Evolutionary conservation across 2,329 filamentous ascomycete species (phyloP).

Genomic region (Penicillium sp.): DNA sequence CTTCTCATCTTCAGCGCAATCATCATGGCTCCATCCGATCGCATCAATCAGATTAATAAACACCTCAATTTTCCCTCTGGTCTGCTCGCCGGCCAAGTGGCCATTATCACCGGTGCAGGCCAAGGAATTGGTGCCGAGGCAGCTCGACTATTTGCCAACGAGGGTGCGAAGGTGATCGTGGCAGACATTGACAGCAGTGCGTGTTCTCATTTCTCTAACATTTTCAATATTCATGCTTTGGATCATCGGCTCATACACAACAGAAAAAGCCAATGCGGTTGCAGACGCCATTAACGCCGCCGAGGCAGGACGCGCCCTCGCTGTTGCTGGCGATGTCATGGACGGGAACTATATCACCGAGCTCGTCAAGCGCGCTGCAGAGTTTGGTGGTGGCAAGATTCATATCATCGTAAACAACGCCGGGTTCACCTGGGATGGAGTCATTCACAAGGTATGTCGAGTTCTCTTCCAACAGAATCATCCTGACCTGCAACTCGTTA

Average conservation of each 20-base stretch:
- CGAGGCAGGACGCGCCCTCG: constrained; percentile 60
- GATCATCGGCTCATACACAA: constrained; percentile 8
- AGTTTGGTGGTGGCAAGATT: constrained; percentile 80
- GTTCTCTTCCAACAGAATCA: neutral
- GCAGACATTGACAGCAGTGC: constrained; percentile 72
- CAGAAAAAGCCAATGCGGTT: constrained; percentile 63
- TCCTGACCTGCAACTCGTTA: neutral
- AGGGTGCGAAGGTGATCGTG: constrained; percentile 77
- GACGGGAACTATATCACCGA: constrained; percentile 62
- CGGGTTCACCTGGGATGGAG: constrained; percentile 87
- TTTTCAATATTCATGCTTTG: no score
- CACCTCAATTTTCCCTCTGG: constrained; percentile 80
- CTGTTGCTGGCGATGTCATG: constrained; percentile 71
- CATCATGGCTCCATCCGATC: constrained; percentile 46
- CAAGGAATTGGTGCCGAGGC: constrained; percentile 86
- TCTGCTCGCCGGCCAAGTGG: constrained; percentile 70
- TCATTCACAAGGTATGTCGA: constrained; percentile 66
- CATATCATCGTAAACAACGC: constrained; percentile 90
- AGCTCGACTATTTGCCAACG: constrained; percentile 75
- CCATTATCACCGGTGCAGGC: constrained; percentile 80
- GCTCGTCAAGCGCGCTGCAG: constrained; percentile 68
- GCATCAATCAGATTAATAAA: constrained; percentile 64
- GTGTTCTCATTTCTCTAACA: no score
- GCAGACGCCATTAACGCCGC: constrained; percentile 62
- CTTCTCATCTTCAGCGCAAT: constrained; percentile 2